phyloP scores from a whole-genome alignment of 805 yeast species.

The Metschnikowia gruessii region DNA sequence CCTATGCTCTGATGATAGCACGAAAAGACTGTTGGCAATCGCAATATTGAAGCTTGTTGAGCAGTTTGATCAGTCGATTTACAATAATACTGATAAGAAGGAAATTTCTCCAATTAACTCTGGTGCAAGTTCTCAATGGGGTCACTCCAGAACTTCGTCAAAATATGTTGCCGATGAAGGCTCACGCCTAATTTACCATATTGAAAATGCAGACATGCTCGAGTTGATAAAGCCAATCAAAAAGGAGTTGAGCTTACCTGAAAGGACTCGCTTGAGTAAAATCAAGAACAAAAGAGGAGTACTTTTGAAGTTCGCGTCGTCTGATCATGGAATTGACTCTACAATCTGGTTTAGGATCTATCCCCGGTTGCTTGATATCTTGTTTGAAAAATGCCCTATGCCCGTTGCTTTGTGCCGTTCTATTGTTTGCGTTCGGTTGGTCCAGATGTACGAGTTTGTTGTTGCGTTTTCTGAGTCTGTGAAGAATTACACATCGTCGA shows the following conservation, averaged over 20 bases:
- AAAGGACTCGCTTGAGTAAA: slow-evolving; percentile 65
- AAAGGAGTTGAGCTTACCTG: slow-evolving; percentile 66
- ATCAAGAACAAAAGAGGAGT: slow-evolving; percentile 63
- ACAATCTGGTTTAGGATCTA: slow-evolving; percentile 93
- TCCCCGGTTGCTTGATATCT: slow-evolving; percentile 66
- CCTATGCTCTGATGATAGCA: slow-evolving; percentile 80
- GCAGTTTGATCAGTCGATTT: slow-evolving; percentile 83
- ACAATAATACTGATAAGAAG: slow-evolving; percentile 42
- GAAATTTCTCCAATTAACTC: slow-evolving; percentile 21
- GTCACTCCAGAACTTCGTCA: slow-evolving; percentile 58
- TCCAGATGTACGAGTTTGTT: slow-evolving; percentile 75
- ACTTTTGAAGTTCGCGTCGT: slow-evolving; percentile 76
- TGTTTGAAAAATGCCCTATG: slow-evolving; percentile 82
- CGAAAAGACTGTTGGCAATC: slow-evolving; percentile 71
- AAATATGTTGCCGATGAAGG: slow-evolving; percentile 80
- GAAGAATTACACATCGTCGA: slow-evolving; percentile 35
- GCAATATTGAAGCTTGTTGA: slow-evolving; percentile 73
- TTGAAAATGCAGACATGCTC: slow-evolving; percentile 67
- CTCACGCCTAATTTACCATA: slow-evolving; percentile 68
- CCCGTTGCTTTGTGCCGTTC: slow-evolving; percentile 92
- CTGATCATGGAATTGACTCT: slow-evolving; percentile 92
- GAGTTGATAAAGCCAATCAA: slow-evolving; percentile 55
- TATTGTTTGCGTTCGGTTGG: slow-evolving; percentile 82
- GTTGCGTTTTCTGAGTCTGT: slow-evolving; percentile 51
- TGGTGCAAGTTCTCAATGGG: slow-evolving; percentile 13